Percentiles rank a stretch among this genome's conserved stretches.
These are phyloP conservation scores for Oryza nivara DNA, from an alignment of 176 grass and related monocot species.

Conservation along the genomic window DNA sequence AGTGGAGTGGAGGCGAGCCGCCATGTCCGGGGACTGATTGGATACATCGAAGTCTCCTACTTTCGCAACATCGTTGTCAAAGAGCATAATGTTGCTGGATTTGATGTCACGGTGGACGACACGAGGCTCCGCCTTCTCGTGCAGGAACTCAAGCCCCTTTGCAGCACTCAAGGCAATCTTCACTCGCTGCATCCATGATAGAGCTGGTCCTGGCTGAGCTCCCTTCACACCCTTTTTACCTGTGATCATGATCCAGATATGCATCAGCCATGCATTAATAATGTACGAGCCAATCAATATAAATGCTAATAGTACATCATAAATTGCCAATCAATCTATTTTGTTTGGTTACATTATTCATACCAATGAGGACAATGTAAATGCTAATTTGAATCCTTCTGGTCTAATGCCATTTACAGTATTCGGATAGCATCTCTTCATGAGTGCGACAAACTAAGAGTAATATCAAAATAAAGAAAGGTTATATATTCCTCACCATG, in stretches of 20 bases:
- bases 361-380: background rate
- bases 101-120: constrained; percentile 91
- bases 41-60: constrained; percentile 73
- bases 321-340: too few relatives aligned
- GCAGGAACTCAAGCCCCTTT: constrained; percentile 73
- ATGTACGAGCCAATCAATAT: too few relatives aligned
- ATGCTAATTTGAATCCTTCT: background rate
- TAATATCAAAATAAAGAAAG: background rate
- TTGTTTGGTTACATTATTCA: background rate
- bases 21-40: constrained; percentile 86
- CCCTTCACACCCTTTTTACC: constrained; percentile 87
- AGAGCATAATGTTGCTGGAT: constrained; percentile 86
- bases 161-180: constrained; percentile 68
- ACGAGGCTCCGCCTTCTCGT: constrained; percentile 72
- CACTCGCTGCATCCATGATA: constrained; percentile 71
- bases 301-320: too few relatives aligned
- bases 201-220: constrained; percentile 63
- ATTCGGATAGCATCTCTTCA: background rate
- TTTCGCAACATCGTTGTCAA: constrained; percentile 65
- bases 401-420: background rate
- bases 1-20: constrained; percentile 82
- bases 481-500: constrained; percentile 54
- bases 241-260: constrained; percentile 21
- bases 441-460: background rate
- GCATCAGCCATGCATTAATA: background rate